These are phyloP conservation scores for Mycena latifolia DNA, from an alignment of 768 basidiomycete species.

Conservation along the genomic window DNA sequence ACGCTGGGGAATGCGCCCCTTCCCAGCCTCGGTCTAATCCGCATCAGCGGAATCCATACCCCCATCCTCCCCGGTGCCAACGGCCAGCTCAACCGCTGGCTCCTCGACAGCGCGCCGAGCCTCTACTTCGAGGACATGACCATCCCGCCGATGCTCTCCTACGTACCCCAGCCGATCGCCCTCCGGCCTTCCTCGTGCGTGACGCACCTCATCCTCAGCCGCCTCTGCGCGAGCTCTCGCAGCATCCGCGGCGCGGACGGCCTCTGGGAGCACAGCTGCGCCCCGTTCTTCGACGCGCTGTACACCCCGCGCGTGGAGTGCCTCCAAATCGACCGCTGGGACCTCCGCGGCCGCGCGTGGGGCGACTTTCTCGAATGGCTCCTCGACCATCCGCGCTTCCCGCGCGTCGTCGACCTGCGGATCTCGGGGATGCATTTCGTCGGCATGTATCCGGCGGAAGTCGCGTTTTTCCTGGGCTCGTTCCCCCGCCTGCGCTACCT, in stretches of 20 bases:
- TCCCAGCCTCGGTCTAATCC: not conserved
- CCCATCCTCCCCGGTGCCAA: conserved; percentile 6
- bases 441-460: not conserved
- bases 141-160: conserved; percentile 7
- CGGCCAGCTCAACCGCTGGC: conserved; percentile 17
- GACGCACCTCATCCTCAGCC: conserved; percentile 19
- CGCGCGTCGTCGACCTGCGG: conserved; percentile 10
- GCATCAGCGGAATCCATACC: conserved; percentile 1
- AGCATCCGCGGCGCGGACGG: not conserved
- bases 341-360: conserved; percentile 14
- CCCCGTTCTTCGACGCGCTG: conserved; percentile 28
- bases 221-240: not conserved
- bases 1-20: not conserved
- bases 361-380: conserved; percentile 22
- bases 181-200: not conserved
- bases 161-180: not conserved
- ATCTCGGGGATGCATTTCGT: conserved; percentile 22
- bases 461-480: conserved; percentile 11
- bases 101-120: conserved; percentile 12
- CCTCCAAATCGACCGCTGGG: conserved; percentile 25
- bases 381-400: conserved; percentile 9
- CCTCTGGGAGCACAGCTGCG: conserved; percentile 8
- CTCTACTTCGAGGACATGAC: conserved; percentile 17
- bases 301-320: conserved; percentile 10
- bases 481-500: conserved; percentile 12